A percentile compares a stretch with the other conserved stretches of the same genome.
These are phyloP conservation scores for Bipolaris cookei DNA, from an alignment of 2,329 filamentous ascomycete species.

Conservation along the genomic window DNA sequence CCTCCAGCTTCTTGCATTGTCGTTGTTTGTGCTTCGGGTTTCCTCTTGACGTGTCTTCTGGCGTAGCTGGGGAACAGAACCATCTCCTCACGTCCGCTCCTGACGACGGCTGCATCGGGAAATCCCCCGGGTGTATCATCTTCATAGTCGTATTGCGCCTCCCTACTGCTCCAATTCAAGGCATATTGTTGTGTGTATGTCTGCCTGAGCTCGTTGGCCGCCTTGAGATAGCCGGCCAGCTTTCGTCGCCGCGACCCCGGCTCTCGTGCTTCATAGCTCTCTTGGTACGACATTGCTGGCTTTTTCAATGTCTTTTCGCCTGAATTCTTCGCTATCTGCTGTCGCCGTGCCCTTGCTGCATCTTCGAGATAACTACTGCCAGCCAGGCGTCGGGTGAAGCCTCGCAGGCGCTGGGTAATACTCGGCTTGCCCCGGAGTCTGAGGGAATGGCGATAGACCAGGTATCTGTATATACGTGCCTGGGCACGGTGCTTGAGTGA, in stretches of 20 bases:
- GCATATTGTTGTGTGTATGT: slow-evolving; percentile 65
- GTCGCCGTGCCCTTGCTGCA: slow-evolving; percentile 39
- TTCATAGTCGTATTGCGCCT: slow-evolving; percentile 52
- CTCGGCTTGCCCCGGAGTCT: slow-evolving; percentile 38
- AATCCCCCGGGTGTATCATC: slow-evolving; percentile 74
- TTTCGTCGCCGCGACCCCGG: slow-evolving; percentile 77
- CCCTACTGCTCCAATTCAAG: slow-evolving; percentile 55
- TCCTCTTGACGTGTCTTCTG: slow-evolving; percentile 67
- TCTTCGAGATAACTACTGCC: slow-evolving; percentile 41
- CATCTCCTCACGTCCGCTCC: slow-evolving; percentile 86
- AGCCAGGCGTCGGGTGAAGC: slow-evolving; percentile 41
- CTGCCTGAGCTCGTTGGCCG: slow-evolving; percentile 74
- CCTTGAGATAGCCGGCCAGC: slow-evolving; percentile 74
- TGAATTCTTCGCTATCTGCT: slow-evolving; percentile 40
- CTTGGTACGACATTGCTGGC: slow-evolving; percentile 41
- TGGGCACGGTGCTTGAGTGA: slow-evolving; percentile 73
- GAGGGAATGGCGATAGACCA: slow-evolving; percentile 66
- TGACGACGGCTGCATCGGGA: slow-evolving; percentile 80
- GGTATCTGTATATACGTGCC: slow-evolving; percentile 75
- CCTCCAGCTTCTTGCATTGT: slow-evolving; percentile 49
- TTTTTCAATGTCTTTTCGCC: slow-evolving; percentile 30
- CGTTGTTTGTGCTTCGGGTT: slow-evolving; percentile 46
- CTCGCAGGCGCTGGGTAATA: slow-evolving; percentile 42
- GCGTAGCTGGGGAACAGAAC: slow-evolving; percentile 95
- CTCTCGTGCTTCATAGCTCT: slow-evolving; percentile 56